phyloP scores from a whole-genome alignment of 1,284 basidiomycete species.

The Sparassis latifolia region DNA sequence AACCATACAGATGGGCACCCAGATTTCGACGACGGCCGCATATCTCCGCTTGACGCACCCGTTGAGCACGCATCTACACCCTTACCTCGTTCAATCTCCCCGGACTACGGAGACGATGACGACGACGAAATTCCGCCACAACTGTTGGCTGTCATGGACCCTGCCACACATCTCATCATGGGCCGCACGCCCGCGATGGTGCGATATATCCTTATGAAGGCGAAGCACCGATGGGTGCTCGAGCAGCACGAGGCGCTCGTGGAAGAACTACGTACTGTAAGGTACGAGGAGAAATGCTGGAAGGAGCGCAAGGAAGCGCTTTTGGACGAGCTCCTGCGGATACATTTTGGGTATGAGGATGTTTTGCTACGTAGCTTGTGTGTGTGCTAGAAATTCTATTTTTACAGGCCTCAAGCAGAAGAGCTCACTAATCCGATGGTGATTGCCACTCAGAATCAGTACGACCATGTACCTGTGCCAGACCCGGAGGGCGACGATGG shows the following conservation, averaged over 20 bases:
- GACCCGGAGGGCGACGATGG: no score
- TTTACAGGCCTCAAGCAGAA: constrained; percentile 14
- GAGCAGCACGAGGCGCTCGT: constrained; percentile 55
- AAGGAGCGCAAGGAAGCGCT: constrained; percentile 24
- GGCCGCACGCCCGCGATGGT: constrained; percentile 57
- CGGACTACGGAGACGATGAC: constrained; percentile 21
- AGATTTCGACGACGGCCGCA: constrained; percentile 21
- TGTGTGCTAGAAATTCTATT: neutral
- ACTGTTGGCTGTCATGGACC: constrained; percentile 41
- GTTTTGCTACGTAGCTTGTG: neutral
- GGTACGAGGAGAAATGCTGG: constrained; percentile 40
- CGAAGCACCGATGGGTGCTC: constrained; percentile 58
- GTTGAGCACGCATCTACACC: constrained; percentile 1
- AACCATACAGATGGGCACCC: constrained; percentile 33
- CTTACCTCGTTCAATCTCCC: constrained; percentile 13
- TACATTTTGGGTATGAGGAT: constrained; percentile 21
- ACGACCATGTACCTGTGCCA: neutral
- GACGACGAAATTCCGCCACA: constrained; percentile 42
- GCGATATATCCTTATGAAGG: constrained; percentile 73
- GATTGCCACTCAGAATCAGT: constrained; percentile 18
- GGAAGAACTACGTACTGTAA: constrained; percentile 53
- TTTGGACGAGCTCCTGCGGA: constrained; percentile 22
- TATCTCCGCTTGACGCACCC: constrained; percentile 19
- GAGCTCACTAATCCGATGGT: constrained; percentile 16
- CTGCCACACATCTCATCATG: constrained; percentile 49